Evolutionary conservation across 768 basidiomycete genomes (phyloP), one percentile per base, ranked within the genome.

Genomic region (Suillus discolor): DNA sequence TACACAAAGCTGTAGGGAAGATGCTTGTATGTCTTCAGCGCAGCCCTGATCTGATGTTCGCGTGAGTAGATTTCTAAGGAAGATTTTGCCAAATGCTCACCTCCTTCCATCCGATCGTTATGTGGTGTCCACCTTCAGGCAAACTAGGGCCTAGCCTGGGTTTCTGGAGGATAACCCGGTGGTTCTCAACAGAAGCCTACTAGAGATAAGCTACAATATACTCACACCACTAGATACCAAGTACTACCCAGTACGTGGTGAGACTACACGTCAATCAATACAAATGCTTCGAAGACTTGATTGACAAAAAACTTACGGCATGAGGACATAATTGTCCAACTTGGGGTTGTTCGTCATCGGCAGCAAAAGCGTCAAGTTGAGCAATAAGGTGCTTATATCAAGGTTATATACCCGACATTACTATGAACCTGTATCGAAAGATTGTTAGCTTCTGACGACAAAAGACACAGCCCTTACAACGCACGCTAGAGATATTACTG

Each of bases 191-290:
- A n/a, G n/a, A n/a, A 20, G 16, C 61, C 39, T 47, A 18, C 3
- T 47, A 53, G 36, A 31, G 15, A 61, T 25, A 16, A 23, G 15
- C 39, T 8, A 9, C 42, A 7, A 18, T 25, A 45, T 1, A 77
- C 89, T 57, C 77, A 92, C 92, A 93, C 94, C 94, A 96, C 88
- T 93, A 95, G 59, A 93, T 87, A 9, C 93, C 93, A 12, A 83
- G 81, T 1, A 94, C 55, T 12, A 96, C 89, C 92, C 90, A 90
- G 68, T 93, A 92, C 0, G 79, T 82, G 65, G 89, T 93, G 16
- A 86, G 88, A 28, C 90, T 91, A 66, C 28, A 31, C n/a, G 15
- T 54, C 42, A 57, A 49, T 38, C 60, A 31, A 54, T 16, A 57
- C 28, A 28, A 15, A 12, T 9, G 0, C 51, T 34, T 13, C 15